Evolutionary conservation across 2,329 filamentous ascomycete genomes (phyloP).

Genomic region (Seiridium unicorne): DNA sequence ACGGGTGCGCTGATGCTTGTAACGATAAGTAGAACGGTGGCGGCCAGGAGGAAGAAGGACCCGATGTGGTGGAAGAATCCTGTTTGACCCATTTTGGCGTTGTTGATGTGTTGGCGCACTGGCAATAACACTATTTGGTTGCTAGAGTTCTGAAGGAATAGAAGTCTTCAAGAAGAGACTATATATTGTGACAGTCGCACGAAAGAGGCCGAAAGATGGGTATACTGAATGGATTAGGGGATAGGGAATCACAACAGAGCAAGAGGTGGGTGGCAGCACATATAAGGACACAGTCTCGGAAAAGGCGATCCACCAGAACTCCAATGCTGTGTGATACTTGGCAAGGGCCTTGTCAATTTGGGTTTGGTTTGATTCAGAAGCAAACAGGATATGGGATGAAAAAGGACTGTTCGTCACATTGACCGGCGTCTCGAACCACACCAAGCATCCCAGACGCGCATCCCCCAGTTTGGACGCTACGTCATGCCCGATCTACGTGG

Average conservation of each 20-base stretch:
- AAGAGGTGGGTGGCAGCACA: background rate
- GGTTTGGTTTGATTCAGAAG: background rate
- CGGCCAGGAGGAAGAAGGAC: slow-evolving; percentile 41
- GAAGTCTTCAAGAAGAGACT: background rate
- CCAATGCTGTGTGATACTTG: background rate
- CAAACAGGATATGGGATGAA: slow-evolving; percentile 4
- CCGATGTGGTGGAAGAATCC: slow-evolving; percentile 40
- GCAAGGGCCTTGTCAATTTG: slow-evolving; percentile 1
- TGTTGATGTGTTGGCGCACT: background rate
- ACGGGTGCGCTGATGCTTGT: slow-evolving; percentile 46
- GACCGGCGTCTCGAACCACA: background rate
- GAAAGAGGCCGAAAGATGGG: too few relatives aligned
- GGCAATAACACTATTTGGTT: background rate
- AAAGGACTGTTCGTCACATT: slow-evolving; percentile 5
- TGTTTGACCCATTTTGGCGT: slow-evolving; percentile 24
- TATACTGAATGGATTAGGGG: too few relatives aligned
- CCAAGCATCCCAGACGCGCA: background rate
- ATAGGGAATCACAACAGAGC: too few relatives aligned
- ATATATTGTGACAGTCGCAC: background rate
- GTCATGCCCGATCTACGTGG: background rate
- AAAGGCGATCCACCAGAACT: too few relatives aligned
- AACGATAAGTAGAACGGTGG: slow-evolving; percentile 43
- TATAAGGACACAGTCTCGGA: background rate
- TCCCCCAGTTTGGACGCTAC: background rate
- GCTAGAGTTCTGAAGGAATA: background rate